phyloP scores from a whole-genome alignment of 805 yeast species.

The Candida verbasci region DNA sequence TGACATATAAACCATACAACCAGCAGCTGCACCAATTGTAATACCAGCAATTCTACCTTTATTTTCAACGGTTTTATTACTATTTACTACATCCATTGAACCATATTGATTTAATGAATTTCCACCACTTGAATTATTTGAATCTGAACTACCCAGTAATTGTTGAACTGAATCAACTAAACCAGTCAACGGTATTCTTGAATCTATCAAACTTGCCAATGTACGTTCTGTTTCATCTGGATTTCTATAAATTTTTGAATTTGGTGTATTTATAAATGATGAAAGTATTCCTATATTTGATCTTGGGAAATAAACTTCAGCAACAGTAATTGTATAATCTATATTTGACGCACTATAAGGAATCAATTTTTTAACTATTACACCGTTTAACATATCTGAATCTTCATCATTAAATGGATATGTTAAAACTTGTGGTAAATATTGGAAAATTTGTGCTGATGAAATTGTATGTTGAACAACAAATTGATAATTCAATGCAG shows the following conservation, averaged over 20 bases:
- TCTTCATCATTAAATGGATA: constrained; percentile 47
- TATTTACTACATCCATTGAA: constrained; percentile 25
- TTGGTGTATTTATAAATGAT: constrained; percentile 41
- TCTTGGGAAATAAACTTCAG: constrained; percentile 77
- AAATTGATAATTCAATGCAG: constrained; percentile 77
- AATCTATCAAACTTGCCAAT: constrained; percentile 70
- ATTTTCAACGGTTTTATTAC: constrained; percentile 12
- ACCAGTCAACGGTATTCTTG: constrained; percentile 55
- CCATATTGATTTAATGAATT: constrained; percentile 22
- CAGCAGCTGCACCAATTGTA: constrained; percentile 78
- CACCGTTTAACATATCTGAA: constrained; percentile 26
- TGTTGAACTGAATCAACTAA: constrained; percentile 15
- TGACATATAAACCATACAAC: constrained; percentile 63
- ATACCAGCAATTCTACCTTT: constrained; percentile 63
- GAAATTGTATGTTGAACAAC: constrained; percentile 69
- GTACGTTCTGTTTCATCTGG: constrained; percentile 50
- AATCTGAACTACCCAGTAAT: constrained; percentile 9
- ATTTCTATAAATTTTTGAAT: constrained; percentile 60
- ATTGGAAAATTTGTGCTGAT: constrained; percentile 81
- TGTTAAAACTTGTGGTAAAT: constrained; percentile 69
- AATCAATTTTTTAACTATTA: constrained; percentile 63
- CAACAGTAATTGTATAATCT: constrained; percentile 76
- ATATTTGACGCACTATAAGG: constrained; percentile 60
- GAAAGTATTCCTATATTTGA: constrained; percentile 47
- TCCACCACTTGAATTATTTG: too few relatives aligned